Evolutionary conservation across 1,139 yeast genomes (phyloP), one percentile per base, ranked within the genome.

Genomic region (Zygosaccharomyces sapae): DNA sequence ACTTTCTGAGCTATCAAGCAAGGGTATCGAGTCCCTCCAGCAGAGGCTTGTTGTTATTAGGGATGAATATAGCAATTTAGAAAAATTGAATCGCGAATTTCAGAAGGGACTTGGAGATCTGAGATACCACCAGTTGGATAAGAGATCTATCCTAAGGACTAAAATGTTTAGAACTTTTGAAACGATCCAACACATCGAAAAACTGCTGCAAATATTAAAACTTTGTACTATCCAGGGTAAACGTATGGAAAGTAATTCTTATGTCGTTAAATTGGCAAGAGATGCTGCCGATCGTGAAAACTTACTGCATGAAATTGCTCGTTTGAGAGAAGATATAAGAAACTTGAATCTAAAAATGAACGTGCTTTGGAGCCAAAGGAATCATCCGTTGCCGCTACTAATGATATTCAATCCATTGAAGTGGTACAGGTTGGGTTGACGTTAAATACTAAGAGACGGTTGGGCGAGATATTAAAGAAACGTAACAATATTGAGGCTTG

Each of bases 371-470:
- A 45, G 9, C 16, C 16, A 10, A 16, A 38, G 10, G 22, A 36
- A 16, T 19, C 29, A 16, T 12, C 27, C 8, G 10, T 36, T 2
- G 13, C 41, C 1, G 20, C 10, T 4, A 47, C 41, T 9, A 37
- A 33, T 7, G 54, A 51, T 18, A 45, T 51, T 13, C 41, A 57
- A 13, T 46, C 59, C 1, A 38, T 48, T 16, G 59, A 55, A 13
- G 55, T 69, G 22, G 60, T 60, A 7, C 59, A 61, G 19, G 44
- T 58, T 2, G 58, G 63, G 19, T 51, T 60, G 41, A 56, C 47
- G 38, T 19, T 67, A 27, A 51, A 54, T 16, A 54, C 64, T 0
- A 62, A 58, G 34, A 55, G 50, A 22, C 54, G 55, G 22, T 36
- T 69, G 7, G 65, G 65, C 4, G 48, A 52, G 10, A 51, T 54